Base-by-base conservation (phyloP, 495 filamentous ascomycete genomes). In the Hypoxylon crocopeplum region DNA sequence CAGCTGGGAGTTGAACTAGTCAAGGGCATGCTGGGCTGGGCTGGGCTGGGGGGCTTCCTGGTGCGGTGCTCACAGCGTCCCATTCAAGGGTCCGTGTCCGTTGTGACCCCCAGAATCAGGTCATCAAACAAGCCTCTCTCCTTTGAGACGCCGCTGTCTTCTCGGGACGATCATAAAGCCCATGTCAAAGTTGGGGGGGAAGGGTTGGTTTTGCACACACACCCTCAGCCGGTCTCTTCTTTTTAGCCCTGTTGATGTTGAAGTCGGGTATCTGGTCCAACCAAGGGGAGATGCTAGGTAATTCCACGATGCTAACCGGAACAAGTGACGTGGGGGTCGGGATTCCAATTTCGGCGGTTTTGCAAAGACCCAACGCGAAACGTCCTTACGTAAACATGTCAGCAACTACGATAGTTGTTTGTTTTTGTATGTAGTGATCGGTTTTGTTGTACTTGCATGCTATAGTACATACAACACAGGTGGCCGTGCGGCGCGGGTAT, bases 111-210 rank as follows among this genome's bases (percentile, higher is more conserved):
- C 7, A 24, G 20, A 38, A 52, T 48, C 42, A 48, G 41, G 48
- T 60, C 27, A 25, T 37, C 49, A 17, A 45, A n/a, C n/a, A n/a
- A n/a, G n/a, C n/a, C n/a, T n/a, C n/a, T n/a, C n/a, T n/a, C n/a
- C n/a, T n/a, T n/a, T n/a, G n/a, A n/a, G n/a, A n/a, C n/a, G 12
- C 21, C 19, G 17, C 38, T 47, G 1, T 3, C 17, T 10, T 5
- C 22, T 27, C 7, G 34, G 41, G 52, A 45, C 21, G 52, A 62
- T 62, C 41, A 38, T 37, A 33, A 20, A 25, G n/a, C n/a, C 22
- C 32, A 47, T 48, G 40, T 46, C 3, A 5, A n/a, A 8, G 5
- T 5, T 36, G 32, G 5, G n/a, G 13, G 7, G n/a, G 2, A 6
- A 44, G 44, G 58, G 51, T 51, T 48, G 16, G 24, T 21, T 34